Conservation (phyloP, 148 eudicot genomes). For the Drosera capensis region DNA sequence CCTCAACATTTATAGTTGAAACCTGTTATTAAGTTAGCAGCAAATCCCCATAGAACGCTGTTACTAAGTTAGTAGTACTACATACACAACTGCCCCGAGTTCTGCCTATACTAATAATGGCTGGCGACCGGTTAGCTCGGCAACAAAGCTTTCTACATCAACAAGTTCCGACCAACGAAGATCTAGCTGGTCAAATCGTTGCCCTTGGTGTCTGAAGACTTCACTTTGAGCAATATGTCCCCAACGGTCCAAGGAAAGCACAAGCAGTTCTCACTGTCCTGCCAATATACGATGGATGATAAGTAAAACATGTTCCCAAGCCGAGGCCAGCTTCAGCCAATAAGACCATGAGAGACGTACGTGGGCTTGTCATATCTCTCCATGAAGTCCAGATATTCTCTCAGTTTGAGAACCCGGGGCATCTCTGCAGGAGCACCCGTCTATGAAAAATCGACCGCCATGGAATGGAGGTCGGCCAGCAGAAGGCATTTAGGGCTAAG, state of each 20-base stretch:
- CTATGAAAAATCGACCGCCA: constrained; percentile 98
- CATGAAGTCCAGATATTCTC: constrained; percentile 89
- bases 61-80: no score
- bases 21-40: no score
- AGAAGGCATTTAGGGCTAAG: constrained; percentile 58
- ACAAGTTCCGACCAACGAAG: no score
- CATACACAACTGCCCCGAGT: no score
- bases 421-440: constrained; percentile 92
- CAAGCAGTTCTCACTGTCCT: constrained; percentile 48
- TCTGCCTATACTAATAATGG: no score
- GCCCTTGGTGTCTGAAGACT: constrained; percentile 36
- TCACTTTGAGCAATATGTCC: constrained; percentile 46
- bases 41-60: no score
- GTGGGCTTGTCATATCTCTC: constrained; percentile 60
- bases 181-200: no score
- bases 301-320: constrained; percentile 89
- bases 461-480: constrained; percentile 79
- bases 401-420: constrained; percentile 63
- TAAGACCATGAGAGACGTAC: constrained; percentile 59
- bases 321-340: constrained; percentile 58
- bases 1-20: no score
- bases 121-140: no score
- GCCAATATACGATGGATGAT: constrained; percentile 44
- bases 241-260: constrained; percentile 89
- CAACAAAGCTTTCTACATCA: no score